phyloP scores from a whole-genome alignment of 208 protist genomes.

The Porcisia deanei region DNA sequence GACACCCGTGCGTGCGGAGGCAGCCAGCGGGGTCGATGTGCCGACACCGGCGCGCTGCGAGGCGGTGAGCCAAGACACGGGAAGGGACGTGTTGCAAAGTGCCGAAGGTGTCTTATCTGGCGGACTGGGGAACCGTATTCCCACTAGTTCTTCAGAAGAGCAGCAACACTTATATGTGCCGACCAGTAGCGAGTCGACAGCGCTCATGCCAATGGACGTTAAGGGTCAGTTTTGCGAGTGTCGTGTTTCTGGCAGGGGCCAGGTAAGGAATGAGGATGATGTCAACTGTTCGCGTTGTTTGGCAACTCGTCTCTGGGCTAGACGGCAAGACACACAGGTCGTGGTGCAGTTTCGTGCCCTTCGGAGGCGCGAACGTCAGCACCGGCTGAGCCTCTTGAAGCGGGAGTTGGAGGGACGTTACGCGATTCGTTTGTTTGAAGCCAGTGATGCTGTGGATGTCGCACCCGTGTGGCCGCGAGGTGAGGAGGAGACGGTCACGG shows the following conservation, averaged over 20 bases:
- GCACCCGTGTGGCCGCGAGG: background rate
- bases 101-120: background rate
- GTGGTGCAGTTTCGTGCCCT: background rate
- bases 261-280: background rate
- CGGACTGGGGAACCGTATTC: background rate
- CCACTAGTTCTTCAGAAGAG: background rate
- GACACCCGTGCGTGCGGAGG: background rate
- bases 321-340: background rate
- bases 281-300: conserved; percentile 10
- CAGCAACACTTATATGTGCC: background rate
- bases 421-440: conserved; percentile 12
- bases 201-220: background rate
- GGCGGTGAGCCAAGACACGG: background rate
- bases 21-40: background rate
- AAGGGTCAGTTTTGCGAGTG: background rate
- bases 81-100: background rate
- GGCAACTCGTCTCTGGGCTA: conserved; percentile 17
- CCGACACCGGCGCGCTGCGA: background rate
- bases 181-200: background rate
- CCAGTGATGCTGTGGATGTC: conserved; percentile 11
- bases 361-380: conserved; percentile 12
- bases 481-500: background rate
- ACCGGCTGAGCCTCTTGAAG: conserved; percentile 3
- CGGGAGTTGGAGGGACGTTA: conserved; percentile 20
- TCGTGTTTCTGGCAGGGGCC: background rate